Percentiles rank a stretch among this genome's conserved stretches.
These are phyloP conservation scores for Puccinia coronata DNA, from an alignment of 1,284 basidiomycete species.

Conservation along the genomic window DNA sequence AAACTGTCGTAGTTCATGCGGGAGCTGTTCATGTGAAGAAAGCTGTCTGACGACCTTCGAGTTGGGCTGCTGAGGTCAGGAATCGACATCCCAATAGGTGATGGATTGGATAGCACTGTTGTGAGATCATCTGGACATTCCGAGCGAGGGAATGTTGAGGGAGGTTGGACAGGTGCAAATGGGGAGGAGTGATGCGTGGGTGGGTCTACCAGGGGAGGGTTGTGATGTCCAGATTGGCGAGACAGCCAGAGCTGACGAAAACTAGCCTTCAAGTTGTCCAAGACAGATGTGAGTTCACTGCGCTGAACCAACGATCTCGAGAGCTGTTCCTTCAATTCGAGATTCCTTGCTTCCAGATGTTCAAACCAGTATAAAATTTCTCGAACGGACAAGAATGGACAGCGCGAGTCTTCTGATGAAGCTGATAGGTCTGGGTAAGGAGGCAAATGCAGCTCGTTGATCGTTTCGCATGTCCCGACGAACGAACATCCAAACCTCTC, in stretches of 20 bases:
- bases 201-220: background rate
- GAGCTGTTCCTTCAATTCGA: constrained; percentile 23
- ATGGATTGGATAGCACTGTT: background rate
- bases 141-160: background rate
- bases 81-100: background rate
- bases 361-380: constrained; percentile 36
- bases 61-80: background rate
- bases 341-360: constrained; percentile 29
- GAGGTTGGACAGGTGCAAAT: background rate
- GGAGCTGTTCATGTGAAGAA: constrained; percentile 25
- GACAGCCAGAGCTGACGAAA: constrained; percentile 39
- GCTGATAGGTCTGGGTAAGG: no score
- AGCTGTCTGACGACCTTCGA: constrained; percentile 23
- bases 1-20: constrained; percentile 21
- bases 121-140: background rate
- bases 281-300: constrained; percentile 9
- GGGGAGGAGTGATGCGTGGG: background rate
- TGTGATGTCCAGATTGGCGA: background rate
- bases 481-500: constrained; percentile 38
- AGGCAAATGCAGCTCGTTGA: constrained; percentile 9
- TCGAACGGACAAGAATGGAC: constrained; percentile 26
- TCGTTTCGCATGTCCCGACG: constrained; percentile 14
- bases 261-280: constrained; percentile 31
- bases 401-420: background rate
- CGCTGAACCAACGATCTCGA: constrained; percentile 18